Evolutionary conservation across 192 early-diverging fungal genomes (phyloP), one percentile per base, ranked within the genome.

Genomic region (Paraglomus occultum): DNA sequence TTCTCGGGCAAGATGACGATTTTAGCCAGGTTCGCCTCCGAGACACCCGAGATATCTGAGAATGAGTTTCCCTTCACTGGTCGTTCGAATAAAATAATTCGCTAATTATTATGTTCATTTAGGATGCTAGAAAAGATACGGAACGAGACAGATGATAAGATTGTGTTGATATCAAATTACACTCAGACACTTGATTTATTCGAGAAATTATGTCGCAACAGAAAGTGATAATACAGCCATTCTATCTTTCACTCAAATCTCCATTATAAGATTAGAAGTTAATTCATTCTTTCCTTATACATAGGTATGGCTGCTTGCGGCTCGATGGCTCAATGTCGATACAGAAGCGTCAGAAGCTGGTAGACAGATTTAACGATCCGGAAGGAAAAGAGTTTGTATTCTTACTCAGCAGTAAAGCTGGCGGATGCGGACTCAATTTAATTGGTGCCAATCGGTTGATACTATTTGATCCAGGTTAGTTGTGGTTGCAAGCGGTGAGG

Each of bases 151-250:
- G 77, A 81, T 11, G 96, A 98, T 76, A 99, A 99, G 76, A 97
- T 99, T 74, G 97, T 99, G 11, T 79, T 99, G 12, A 97, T 99
- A 53, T 94, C 91, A 43, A 99, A 99, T 73, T 99, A 98, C 79
- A 99, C 97, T 0, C 96, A 99, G 75, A 98, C 97, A 4, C 77
- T 98, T 51, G 94, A 99, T 74, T 73, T 97, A 50, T 93, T 99
- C 72, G 94, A 98, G 68, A 82, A 84, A n/a, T 84, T 95, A 57
- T 99, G 95, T 54, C 78, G 82, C 0, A 84, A 83, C 22, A 85
- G 85, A 49, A 82, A 84, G 81, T 94, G 83, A 80, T 83, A 67
- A 10, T 5, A 31, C 31, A 53, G 10, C 15, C 18, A 18, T 20
- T 23, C 8, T 64, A 62, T 11, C 4, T 53, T 45, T 43, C 12